Conservation (phyloP, 2,329 filamentous ascomycete genomes). For the Ophiosphaerella herpotricha region DNA sequence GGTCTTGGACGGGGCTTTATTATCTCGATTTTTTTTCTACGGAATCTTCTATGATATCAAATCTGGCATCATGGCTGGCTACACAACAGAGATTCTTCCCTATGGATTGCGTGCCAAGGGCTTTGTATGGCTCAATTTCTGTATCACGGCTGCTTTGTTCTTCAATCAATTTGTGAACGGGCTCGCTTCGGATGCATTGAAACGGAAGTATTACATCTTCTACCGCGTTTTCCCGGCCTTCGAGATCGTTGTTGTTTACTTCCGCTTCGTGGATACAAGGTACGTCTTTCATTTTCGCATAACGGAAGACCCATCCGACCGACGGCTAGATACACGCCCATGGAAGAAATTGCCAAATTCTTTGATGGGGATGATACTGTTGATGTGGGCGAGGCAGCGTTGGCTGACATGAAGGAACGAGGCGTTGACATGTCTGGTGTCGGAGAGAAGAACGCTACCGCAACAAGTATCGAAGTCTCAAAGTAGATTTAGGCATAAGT, state of each 20-base stretch:
- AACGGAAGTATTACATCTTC: conserved; percentile 25
- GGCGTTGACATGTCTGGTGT: conserved; percentile 1
- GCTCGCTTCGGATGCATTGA: conserved; percentile 21
- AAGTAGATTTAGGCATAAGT: not conserved
- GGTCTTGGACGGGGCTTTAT: conserved; percentile 9
- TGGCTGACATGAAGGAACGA: conserved; percentile 17
- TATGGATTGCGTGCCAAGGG: conserved; percentile 29
- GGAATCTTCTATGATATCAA: conserved; percentile 17
- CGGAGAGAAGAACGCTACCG: not conserved
- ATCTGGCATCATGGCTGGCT: conserved; percentile 22
- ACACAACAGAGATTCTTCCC: conserved; percentile 41
- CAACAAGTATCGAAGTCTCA: not conserved
- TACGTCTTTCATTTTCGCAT: not conserved
- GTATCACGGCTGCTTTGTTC: conserved; percentile 13
- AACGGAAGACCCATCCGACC: not conserved
- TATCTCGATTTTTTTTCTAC: conserved; percentile 13
- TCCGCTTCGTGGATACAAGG: conserved; percentile 22
- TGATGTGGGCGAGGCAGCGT: conserved; percentile 16
- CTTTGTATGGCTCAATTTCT: conserved; percentile 10
- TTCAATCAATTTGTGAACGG: conserved; percentile 21
- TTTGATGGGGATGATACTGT: conserved; percentile 18
- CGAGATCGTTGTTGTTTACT: conserved; percentile 14
- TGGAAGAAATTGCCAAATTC: conserved; percentile 22
- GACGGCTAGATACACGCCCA: conserved; percentile 9
- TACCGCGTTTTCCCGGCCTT: conserved; percentile 23